Evolutionary conservation across 345 rosid genomes (phyloP).

Genomic region (Limnanthes douglasii): DNA sequence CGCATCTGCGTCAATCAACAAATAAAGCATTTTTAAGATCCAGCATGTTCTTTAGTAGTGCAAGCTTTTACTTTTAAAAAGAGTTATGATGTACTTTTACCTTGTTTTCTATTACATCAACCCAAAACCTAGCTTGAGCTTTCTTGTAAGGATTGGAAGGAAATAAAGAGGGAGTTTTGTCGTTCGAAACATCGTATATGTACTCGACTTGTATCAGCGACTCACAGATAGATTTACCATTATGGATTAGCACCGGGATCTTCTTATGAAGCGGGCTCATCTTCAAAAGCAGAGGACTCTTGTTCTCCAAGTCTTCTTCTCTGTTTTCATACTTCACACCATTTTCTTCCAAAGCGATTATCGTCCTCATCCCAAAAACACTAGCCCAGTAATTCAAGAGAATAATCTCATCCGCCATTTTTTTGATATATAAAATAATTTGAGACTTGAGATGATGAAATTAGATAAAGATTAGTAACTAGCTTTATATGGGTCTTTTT

Average conservation of each 20-base stretch:
- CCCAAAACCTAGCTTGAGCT: conserved; percentile 13
- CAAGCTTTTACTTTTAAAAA: too few species aligned
- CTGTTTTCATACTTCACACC: conserved; percentile 7
- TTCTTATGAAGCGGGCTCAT: conserved; percentile 10
- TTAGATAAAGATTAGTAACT: too few species aligned
- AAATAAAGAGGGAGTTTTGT: conserved; percentile 6
- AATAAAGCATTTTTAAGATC: too few species aligned
- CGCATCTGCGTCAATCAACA: neutral
- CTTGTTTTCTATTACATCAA: conserved; percentile 16
- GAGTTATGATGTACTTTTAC: too few species aligned
- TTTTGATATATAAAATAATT: too few species aligned
- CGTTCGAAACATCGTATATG: conserved; percentile 5
- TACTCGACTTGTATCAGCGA: conserved; percentile 8
- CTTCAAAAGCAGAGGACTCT: conserved; percentile 8
- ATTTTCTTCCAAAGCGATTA: conserved; percentile 9
- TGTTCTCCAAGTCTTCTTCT: conserved; percentile 8
- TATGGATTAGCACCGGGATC: conserved; percentile 7
- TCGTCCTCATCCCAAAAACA: conserved; percentile 7
- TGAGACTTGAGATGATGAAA: too few species aligned
- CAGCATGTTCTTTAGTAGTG: too few species aligned
- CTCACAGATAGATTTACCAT: conserved; percentile 8
- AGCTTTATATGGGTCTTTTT: too few species aligned
- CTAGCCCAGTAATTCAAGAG: conserved; percentile 11
- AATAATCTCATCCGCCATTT: conserved; percentile 6
- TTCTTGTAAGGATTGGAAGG: conserved; percentile 17